Evolutionary conservation across 495 filamentous ascomycete genomes (phyloP).

Genomic region (Podospora didyma): DNA sequence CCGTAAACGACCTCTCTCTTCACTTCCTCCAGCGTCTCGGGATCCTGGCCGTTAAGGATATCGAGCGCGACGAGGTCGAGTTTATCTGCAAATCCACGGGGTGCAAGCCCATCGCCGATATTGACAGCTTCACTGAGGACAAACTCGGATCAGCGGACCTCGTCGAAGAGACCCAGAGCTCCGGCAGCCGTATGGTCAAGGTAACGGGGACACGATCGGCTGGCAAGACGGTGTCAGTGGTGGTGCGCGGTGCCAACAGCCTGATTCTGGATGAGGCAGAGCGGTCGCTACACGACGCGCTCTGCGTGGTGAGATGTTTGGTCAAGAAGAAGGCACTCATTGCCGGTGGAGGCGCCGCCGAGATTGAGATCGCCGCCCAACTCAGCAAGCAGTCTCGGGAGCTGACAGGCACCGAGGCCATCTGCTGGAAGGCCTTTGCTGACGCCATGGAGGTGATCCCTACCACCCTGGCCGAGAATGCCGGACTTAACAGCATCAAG

Average conservation of each 20-base stretch:
- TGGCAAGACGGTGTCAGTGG: constrained; percentile 87
- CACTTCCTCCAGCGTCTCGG: constrained; percentile 97
- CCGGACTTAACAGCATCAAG: constrained; percentile 94
- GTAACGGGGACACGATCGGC: constrained; percentile 80
- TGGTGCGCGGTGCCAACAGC: constrained; percentile 88
- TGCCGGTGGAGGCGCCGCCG: constrained; percentile 91
- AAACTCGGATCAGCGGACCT: constrained; percentile 96
- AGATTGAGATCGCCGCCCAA: constrained; percentile 86
- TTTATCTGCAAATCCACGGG: constrained; percentile 98
- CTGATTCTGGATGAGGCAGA: constrained; percentile 96
- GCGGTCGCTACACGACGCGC: constrained; percentile 91
- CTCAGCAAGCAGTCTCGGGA: constrained; percentile 76
- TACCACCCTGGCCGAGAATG: constrained; percentile 95
- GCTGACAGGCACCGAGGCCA: constrained; percentile 84
- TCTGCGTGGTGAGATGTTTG: constrained; percentile 94
- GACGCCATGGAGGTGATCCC: constrained; percentile 97
- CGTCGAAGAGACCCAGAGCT: constrained; percentile 84
- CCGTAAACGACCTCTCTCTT: constrained; percentile 92
- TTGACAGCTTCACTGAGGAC: constrained; percentile 98
- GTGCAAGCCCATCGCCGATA: constrained; percentile 98
- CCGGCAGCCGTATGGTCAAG: constrained; percentile 88
- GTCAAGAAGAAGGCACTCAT: constrained; percentile 99
- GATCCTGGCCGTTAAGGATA: constrained; percentile 93
- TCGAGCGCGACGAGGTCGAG: constrained; percentile 97
- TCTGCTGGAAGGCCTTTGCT: constrained; percentile 98